phyloP scores from a whole-genome alignment of 495 filamentous ascomycete genomes.

The Rhypophila decipiens region DNA sequence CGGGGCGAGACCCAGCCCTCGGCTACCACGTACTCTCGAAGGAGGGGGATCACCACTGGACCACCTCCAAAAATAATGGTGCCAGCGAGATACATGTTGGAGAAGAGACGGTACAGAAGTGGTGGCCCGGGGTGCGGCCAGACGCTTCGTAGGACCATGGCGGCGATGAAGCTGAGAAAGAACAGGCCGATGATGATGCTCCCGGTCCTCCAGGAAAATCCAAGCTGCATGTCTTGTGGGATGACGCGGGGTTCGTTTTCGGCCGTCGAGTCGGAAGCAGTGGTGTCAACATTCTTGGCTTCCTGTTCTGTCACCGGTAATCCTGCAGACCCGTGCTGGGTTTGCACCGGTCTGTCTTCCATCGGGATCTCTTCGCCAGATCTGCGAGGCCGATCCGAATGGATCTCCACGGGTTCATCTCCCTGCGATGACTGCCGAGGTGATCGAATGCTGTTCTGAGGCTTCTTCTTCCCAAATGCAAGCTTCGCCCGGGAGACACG shows the following conservation, averaged over 20 bases:
- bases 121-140: slow-evolving; percentile 34
- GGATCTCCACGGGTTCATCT: slow-evolving; percentile 3
- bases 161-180: slow-evolving; percentile 52
- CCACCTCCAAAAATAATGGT: slow-evolving; percentile 87
- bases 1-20: slow-evolving; percentile 72
- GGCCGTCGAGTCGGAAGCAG: slow-evolving; percentile 4
- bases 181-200: slow-evolving; percentile 45
- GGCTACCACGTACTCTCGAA: slow-evolving; percentile 73
- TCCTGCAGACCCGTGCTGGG: too few species aligned
- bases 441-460: too few species aligned
- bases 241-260: slow-evolving; percentile 34
- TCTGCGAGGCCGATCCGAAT: too few species aligned
- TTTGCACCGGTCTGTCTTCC: background rate
- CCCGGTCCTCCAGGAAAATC: slow-evolving; percentile 43
- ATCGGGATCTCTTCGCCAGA: background rate
- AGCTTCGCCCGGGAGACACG: background rate
- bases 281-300: background rate
- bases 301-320: slow-evolving; percentile 8
- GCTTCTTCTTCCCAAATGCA: too few species aligned
- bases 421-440: background rate
- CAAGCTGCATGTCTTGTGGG: slow-evolving; percentile 30
- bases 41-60: slow-evolving; percentile 76
- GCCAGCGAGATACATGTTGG: slow-evolving; percentile 80
- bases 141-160: slow-evolving; percentile 52
- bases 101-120: slow-evolving; percentile 58